Evolutionary conservation across 345 rosid species (phyloP), one percentile per base, ranked within the genome.

Genomic region (Boechera retrofracta): DNA sequence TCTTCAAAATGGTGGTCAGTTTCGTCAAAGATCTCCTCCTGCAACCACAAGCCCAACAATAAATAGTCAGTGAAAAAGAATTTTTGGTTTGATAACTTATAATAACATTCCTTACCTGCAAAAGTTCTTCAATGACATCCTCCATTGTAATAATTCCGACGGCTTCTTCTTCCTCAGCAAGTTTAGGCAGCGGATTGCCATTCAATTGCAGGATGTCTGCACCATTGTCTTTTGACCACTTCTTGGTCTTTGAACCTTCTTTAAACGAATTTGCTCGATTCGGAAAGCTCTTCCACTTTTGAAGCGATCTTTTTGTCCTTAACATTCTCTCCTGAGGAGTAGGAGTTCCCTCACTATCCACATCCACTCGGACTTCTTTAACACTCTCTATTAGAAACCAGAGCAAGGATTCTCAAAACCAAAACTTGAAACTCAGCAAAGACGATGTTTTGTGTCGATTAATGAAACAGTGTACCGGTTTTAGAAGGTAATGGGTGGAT

Each of bases 1-100:
- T 86, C 92, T 58, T 92, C 94, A 13, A 80, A 81, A 56, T 87
- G 94, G 78, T 92, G 94, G 84, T 94, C 99, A 0, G 98, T 94
- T 83, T 94, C 99, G 12, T 92, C 99, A 53, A 85, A 94, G 44
- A 94, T 94, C 85, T 94, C 98, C 88, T 92, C 99, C 99, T 94
- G 69, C 42, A 57, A 68, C 55, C 70, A 18, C 71, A 58, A 29
- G 33, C 2, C 51, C 10, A 21, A 38, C 28, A 15, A 28, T 44
- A 10, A 6, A 18, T 13, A 62, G 72, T 35, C 33, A 6, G 52
- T 45, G 12, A 77, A 16, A 63, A 11, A 26, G 12, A 41, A 11
- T 4, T 11, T 32, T 16, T 72, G 26, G 13, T 29, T 36, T 48
- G 11, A n/a, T 15, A 64, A 36, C 11, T 53, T 6, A 24, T 4